These are phyloP conservation scores for Mollisiaceae sp. DNA, from an alignment of 2,329 filamentous ascomycete genomes.

Conservation along the genomic window DNA sequence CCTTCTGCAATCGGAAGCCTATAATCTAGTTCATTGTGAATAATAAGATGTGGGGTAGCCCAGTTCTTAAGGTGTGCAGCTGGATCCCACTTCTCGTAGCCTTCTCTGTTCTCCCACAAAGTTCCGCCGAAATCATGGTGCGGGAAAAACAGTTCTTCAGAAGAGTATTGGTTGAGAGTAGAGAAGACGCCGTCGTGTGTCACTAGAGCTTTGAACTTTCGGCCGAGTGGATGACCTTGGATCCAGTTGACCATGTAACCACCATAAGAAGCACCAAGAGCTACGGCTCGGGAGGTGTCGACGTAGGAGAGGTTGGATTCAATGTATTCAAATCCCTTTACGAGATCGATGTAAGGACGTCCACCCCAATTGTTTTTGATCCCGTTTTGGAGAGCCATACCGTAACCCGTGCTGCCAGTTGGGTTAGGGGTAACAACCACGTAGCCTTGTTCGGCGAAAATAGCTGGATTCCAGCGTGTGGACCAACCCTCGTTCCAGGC, in stretches of 20 bases:
- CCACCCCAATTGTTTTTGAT: conserved; percentile 86
- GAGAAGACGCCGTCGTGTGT: conserved; percentile 88
- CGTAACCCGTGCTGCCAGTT: conserved; percentile 83
- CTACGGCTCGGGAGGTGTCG: conserved; percentile 72
- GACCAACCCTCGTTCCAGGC: conserved; percentile 49
- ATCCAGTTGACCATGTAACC: conserved; percentile 91
- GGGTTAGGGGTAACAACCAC: conserved; percentile 83
- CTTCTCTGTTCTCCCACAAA: conserved; percentile 59
- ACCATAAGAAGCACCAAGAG: conserved; percentile 75
- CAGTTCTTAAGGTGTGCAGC: conserved; percentile 55
- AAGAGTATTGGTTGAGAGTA: conserved; percentile 66
- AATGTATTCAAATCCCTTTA: conserved; percentile 77
- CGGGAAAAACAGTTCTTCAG: conserved; percentile 74
- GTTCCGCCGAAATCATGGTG: conserved; percentile 68
- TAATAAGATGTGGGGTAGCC: conserved; percentile 82
- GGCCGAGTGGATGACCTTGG: conserved; percentile 81
- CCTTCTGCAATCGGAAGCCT: conserved; percentile 84
- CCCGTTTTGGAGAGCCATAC: conserved; percentile 75
- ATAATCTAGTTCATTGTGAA: conserved; percentile 92
- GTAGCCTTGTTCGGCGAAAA: conserved; percentile 88
- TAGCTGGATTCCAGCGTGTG: conserved; percentile 83
- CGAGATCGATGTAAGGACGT: conserved; percentile 81
- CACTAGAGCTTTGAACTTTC: conserved; percentile 85
- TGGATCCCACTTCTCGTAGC: conserved; percentile 74
- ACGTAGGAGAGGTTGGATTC: conserved; percentile 68